phyloP scores from a whole-genome alignment of 805 yeast species.

The Nakazawaea wickerhamii region DNA sequence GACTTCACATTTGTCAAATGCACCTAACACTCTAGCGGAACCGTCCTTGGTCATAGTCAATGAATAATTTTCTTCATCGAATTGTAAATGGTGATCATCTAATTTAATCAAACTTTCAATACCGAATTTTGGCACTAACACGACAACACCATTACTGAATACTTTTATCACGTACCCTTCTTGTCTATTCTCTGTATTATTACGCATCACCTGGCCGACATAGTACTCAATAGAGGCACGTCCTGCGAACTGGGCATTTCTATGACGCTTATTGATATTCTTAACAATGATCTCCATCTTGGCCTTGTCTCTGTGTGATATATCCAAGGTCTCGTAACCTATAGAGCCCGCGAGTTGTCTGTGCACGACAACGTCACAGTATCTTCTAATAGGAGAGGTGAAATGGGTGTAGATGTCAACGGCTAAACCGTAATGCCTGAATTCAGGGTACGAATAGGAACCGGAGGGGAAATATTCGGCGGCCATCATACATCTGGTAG shows the following conservation, averaged over 20 bases:
- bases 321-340: conserved; percentile 80
- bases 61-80: conserved; percentile 74
- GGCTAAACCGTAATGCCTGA: conserved; percentile 95
- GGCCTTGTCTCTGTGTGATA: conserved; percentile 78
- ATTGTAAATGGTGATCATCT: conserved; percentile 58
- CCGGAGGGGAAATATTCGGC: conserved; percentile 97
- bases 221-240: conserved; percentile 96
- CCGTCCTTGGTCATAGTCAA: conserved; percentile 52
- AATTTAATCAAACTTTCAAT: conserved; percentile 88
- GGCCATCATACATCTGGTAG: conserved; percentile 98
- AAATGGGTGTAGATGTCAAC: conserved; percentile 97
- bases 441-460: conserved; percentile 82
- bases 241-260: conserved; percentile 99
- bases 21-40: conserved; percentile 37
- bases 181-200: conserved; percentile 61
- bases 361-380: conserved; percentile 96
- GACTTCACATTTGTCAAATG: conserved; percentile 84
- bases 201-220: conserved; percentile 96
- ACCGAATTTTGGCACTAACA: conserved; percentile 92
- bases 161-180: conserved; percentile 91
- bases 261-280: conserved; percentile 88
- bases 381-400: conserved; percentile 97
- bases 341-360: conserved; percentile 98
- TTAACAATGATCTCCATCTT: conserved; percentile 86
- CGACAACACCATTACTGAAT: conserved; percentile 91